Base-by-base conservation (phyloP, 345 rosid genomes). In the Ceriops decandra region DNA sequence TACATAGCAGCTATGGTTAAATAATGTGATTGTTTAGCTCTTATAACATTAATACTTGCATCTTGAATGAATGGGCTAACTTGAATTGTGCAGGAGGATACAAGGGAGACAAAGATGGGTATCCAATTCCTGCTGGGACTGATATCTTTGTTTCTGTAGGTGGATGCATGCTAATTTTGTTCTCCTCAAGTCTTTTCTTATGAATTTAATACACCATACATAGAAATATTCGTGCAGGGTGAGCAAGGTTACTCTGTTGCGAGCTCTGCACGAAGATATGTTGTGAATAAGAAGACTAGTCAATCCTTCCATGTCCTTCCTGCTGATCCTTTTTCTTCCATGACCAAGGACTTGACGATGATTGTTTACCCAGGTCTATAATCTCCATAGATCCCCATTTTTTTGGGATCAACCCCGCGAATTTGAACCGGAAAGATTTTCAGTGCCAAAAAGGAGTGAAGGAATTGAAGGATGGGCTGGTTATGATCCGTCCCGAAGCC, bases 381-480 rank as follows among this genome's bases (percentile, higher is more conserved):
- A 93, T 83, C 88, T 93, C 52, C 97, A 93, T 56, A 82, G 98
- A 78, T 93, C 96, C 65, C 97, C 98, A 35, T 85, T 89, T 66
- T 88, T 82, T 69, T 93, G 98, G 97, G 91, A 89, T 59, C 75
- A n/a, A 15, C 97, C 98, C 2, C 46, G 85, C 5, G 85, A 87
- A 3, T 93, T 93, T 74, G 87, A 87, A 68, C 98, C 98, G 0
- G 97, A 90, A 78, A 85, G 97, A 84, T 90, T 90, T 64, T 71
- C 81, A 71, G 76, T 79, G 80, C 74, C 57, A 51, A 85, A 72
- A 60, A 77, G 83, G 68, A 84, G 79, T 51, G 79, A 81, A 52
- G 91, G 80, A 20, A 81, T 90, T 10, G 91, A 90, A 74, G 98
- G 96, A 46, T 93, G 97, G 98, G 80, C 85, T 0, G 98, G 97